Evolutionary conservation across 208 protist genomes (phyloP), one percentile per base, ranked within the genome.

Genomic region (Dictyostelium gargantuum): DNA sequence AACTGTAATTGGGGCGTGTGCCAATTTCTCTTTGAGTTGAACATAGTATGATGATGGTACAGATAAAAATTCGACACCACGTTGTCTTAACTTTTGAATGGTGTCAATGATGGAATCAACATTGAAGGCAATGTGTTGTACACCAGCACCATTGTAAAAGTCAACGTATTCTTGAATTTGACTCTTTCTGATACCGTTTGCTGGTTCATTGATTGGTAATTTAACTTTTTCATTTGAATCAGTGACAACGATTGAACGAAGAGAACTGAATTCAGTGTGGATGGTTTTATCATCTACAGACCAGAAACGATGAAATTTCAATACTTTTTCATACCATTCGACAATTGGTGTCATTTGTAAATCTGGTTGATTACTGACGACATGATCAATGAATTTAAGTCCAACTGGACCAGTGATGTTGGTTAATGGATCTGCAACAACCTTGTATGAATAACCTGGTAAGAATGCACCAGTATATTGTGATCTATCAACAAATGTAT

Each of bases 131-230:
- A 98, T 97, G 91, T 98, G 97, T 95, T 98, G 97, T 3, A 98
- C 97, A 80, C 97, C 97, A 23, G 96, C 95, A 74, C 97, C 97
- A n/a, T 94, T 95, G 52, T 98, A 97, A 91, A 96, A 98, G 6
- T 98, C 96, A 26, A 98, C 96, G 86, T 97, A 98, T 91, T 98
- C 97, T 92, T 98, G 95, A 85, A 98, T 98, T 94, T 98, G 97
- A 54, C 54, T 92, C 94, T 97, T 97, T 54, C 93, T 86, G 80
- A 95, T 96, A 44, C 96, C 97, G 1, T 79, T 74, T 10, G 97
- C 97, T 38, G 97, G 97, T 93, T 98, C 97, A 91, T 98, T 98
- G 85, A 98, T 97, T 82, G 86, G 86, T 3, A 81, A 13, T 80
- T 98, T 98, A 86, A 98, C 84, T 2, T 56, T 91, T 80, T 97